Base-by-base conservation (phyloP, 306 rosid genomes). In the Canavalia gladiata region DNA sequence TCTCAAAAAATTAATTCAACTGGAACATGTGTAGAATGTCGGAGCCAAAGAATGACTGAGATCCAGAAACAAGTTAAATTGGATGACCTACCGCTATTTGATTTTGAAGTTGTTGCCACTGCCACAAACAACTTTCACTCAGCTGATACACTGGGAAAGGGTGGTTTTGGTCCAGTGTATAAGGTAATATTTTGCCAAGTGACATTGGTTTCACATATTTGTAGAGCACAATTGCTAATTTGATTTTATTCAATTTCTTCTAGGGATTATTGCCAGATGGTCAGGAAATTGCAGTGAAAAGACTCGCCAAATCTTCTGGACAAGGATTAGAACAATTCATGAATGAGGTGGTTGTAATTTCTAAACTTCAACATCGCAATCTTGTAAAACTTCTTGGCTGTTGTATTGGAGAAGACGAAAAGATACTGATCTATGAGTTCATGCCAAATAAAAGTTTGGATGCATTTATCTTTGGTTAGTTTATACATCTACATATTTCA, bases 281-380 rank as follows among this genome's bases (percentile, higher is more conserved):
- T 56, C 86, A 64, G 8, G 86, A 88, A 77, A 59, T 88, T 72
- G 89, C 91, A 13, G 87, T 88, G 52, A 88, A 88, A 83, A 85
- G 84, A 50, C 77, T 88, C 13, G 57, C 84, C 1, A 79, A 47
- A 62, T 68, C 84, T 47, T 88, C 91, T 1, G 80, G 89, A 18
- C 91, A 88, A 81, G 91, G 91, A 7, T n/a, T 60, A 7, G 74
- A 80, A 37, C 89, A 88, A 67, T 85, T 85, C 72, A 88, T 83
- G 87, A 85, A 88, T 34, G 89, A 88, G 69, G 84, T 88, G 46
- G 51, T 45, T 1, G 85, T 88, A 39, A 88, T 88, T 18, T 88
- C 91, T 12, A 78, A 85, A 42, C 89, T 88, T 63, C 91, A 88
- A 73, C 91, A 88, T 57, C 86, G 89, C 41, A 88, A 85, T 83